Conservation (phyloP, 2,329 filamentous ascomycete genomes). For the Tolypocladium paradoxum region DNA sequence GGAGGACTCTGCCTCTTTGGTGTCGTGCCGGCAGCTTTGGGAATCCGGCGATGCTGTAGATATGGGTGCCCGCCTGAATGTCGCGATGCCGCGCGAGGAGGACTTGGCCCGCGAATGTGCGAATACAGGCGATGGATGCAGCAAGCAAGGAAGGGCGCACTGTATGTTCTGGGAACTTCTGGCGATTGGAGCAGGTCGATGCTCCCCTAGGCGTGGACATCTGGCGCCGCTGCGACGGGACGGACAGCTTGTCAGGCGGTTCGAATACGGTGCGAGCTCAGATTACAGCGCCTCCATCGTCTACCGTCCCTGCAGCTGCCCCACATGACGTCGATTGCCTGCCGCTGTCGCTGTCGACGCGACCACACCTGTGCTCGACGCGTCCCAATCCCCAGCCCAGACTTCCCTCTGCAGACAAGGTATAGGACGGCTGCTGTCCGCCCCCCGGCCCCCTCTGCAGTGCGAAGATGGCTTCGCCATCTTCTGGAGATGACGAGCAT, state of each 20-base stretch:
- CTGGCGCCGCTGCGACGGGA: too few species aligned
- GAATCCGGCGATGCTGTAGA: not conserved
- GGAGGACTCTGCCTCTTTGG: not conserved
- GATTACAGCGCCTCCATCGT: too few species aligned
- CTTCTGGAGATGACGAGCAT: constrained; percentile 13
- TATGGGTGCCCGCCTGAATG: not conserved
- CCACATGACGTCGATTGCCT: not conserved
- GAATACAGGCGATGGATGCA: not conserved
- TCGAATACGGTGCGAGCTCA: too few species aligned
- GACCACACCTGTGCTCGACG: not conserved
- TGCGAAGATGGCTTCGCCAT: constrained; percentile 16
- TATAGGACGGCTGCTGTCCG: not conserved
- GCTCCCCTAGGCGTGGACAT: too few species aligned
- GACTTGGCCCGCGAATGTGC: not conserved
- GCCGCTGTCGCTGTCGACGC: too few species aligned
- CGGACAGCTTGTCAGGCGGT: too few species aligned
- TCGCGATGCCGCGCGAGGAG: not conserved
- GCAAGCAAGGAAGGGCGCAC: not conserved
- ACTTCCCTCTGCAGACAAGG: not conserved
- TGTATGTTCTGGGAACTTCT: not conserved
- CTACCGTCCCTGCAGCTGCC: too few species aligned
- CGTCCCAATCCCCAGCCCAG: not conserved
- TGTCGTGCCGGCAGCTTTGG: not conserved
- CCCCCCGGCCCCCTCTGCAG: not conserved
- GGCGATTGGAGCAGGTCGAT: too few species aligned